Evolutionary conservation across 495 filamentous ascomycete species (phyloP).

Genomic region (Clavariopsis aquatica): DNA sequence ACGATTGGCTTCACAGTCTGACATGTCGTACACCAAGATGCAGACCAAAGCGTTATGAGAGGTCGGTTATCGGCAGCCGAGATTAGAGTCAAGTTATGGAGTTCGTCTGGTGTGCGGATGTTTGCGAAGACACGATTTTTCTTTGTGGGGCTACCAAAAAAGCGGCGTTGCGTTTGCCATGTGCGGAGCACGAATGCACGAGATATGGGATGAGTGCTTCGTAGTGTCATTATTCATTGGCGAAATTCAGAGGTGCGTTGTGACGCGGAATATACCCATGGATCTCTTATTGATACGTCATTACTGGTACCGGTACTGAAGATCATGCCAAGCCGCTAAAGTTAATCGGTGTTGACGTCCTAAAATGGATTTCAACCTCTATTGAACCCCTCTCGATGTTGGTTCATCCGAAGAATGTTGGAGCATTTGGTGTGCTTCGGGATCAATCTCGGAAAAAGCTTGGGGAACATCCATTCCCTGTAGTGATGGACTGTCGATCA

Average conservation of each 20-base stretch:
- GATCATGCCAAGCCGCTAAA: constrained; percentile 8
- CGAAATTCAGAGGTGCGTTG: neutral
- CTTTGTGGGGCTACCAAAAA: constrained; percentile 14
- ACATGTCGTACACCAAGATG: constrained; percentile 66
- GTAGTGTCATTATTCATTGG: constrained; percentile 13
- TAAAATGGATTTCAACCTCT: neutral
- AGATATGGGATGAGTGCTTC: neutral
- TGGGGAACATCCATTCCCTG: neutral
- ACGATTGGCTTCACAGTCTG: constrained; percentile 57
- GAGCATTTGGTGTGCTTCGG: constrained; percentile 1
- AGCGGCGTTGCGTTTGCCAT: neutral
- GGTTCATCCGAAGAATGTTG: constrained; percentile 8
- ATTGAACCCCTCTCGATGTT: neutral
- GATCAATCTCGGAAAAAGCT: neutral
- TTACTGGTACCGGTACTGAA: neutral
- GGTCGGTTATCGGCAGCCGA: constrained; percentile 60
- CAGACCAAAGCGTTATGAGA: constrained; percentile 69
- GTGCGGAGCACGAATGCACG: neutral
- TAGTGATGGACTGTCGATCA: constrained; percentile 5
- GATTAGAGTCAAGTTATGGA: constrained; percentile 61
- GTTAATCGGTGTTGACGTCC: neutral
- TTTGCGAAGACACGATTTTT: constrained; percentile 43
- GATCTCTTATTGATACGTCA: neutral
- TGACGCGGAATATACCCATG: neutral
- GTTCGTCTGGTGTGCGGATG: constrained; percentile 57